Base-by-base conservation (phyloP, 176 grass and related monocot species). In the Eleusine indica region DNA sequence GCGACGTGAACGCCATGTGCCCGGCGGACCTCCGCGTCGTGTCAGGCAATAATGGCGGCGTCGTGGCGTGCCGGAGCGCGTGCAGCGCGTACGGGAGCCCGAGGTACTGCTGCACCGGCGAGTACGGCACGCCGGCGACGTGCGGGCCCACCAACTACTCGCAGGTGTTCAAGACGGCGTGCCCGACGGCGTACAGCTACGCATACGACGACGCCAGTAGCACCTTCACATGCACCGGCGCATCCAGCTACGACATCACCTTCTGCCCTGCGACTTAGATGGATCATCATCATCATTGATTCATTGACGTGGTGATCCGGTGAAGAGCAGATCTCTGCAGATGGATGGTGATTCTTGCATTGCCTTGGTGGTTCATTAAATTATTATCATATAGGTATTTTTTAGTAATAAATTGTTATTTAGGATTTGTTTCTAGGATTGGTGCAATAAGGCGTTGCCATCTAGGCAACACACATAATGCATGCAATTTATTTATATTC, bases 171-270 rank as follows among this genome's bases (percentile, higher is more conserved):
- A 94, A 94, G 84, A 64, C 35, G 25, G 87, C 81, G 1, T 94
- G 92, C 83, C 92, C 92, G 28, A 35, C 80, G 61, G 90, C 90
- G 0, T 92, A 95, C 82, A 92, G 87, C 85, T 95, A 90, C 71
- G 85, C 92, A 7, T 94, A 87, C 69, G 92, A 94, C 53, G 89
- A 94, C 83, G 80, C 84, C 42, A 94, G 49, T 37, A 91, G 89
- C 80, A 91, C 92, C 5, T 91, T 94, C 83, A 91, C 92, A 18
- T 94, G 89, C 77, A 37, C 14, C 4, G 81, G 87, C 14, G 67
- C 92, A 4, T n/a, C 80, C 51, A 88, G 68, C 76, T 94, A 94
- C 35, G 62, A 75, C 72, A 69, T 94, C 81, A 90, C 92, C 80
- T 91, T 91, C 87, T 94, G 89, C 80, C 92, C 89, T 9, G 38